Evolutionary conservation across 169 alveolate genomes (phyloP).

Genomic region (Miamiensis avidus): DNA sequence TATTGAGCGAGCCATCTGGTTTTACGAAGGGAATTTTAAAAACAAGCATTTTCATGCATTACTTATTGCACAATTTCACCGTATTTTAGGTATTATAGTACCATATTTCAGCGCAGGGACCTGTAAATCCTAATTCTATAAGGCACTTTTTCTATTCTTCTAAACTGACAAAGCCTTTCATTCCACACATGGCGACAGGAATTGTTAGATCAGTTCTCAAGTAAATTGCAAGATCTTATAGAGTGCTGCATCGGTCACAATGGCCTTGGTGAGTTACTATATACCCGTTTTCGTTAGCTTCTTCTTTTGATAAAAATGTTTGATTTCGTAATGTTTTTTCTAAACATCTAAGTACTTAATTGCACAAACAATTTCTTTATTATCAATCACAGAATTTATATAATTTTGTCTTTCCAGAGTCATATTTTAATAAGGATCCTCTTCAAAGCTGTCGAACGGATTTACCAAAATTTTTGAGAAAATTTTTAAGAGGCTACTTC

Average conservation of each 20-base stretch:
- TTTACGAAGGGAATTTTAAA: constrained; percentile 45
- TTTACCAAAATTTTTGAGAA: not conserved
- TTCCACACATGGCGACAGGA: constrained; percentile 49
- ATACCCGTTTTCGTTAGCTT: not conserved
- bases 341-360: not conserved
- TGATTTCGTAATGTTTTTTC: not conserved
- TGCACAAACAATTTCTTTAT: not conserved
- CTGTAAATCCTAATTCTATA: constrained; percentile 38
- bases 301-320: not conserved
- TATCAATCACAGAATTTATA: not conserved
- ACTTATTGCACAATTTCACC: constrained; percentile 44
- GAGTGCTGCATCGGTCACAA: constrained; percentile 50
- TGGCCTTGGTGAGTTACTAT: constrained; percentile 3
- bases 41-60: constrained; percentile 52
- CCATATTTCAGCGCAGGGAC: constrained; percentile 52
- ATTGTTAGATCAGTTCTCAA: constrained; percentile 41
- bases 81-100: constrained; percentile 35
- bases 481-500: not conserved
- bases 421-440: not conserved
- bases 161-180: constrained; percentile 7
- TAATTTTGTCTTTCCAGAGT: too few species aligned
- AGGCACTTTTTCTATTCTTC: constrained; percentile 11
- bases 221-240: constrained; percentile 45
- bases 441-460: not conserved
- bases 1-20: constrained; percentile 50